Evolutionary conservation across 306 rosid species (phyloP), one percentile per base, ranked within the genome.

Genomic region (Vicia villosa): DNA sequence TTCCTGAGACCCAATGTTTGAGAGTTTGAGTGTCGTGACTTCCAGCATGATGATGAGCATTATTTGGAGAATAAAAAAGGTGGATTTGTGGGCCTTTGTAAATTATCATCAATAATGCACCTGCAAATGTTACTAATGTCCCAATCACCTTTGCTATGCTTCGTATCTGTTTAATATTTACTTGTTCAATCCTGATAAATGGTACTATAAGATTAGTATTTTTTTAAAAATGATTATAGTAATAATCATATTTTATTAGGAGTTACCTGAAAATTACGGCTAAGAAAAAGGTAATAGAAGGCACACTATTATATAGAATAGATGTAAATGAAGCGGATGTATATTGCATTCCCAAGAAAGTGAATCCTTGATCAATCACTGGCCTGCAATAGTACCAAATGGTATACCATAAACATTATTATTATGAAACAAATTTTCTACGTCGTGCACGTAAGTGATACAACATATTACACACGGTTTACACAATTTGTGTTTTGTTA

Each of bases 271-370:
- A 63, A 74, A 85, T 72, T 10, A 83, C 76, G 0, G 96, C 90
- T 15, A 89, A 71, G 11, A 83, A 11, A 73, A 89, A 89, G 36
- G 96, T 89, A 62, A 89, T 61, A 4, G 91, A 89, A 20, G 93
- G 96, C 10, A 83, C 84, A 0, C 91, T 91, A 52, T 90, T 85
- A 88, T 87, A 76, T 55, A 90, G 40, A 26, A 88, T 91, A 8
- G 96, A 83, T 37, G 96, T 41, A 75, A 77, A 90, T 22, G 96
- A 80, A 19, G 96, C 93, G 0, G 96, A 85, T 1, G 96, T 90
- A 54, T 83, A 90, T 43, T 71, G 70, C 93, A 90, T 78, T 21
- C 93, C 96, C 80, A 85, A 57, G 75, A 78, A 87, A 8, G 85
- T 74, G 38, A 87, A 87, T 1, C 89, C 91, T 58, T 89, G 96